These are phyloP conservation scores for Phialophora chinensis DNA, from an alignment of 2,329 filamentous ascomycete genomes.

Conservation along the genomic window DNA sequence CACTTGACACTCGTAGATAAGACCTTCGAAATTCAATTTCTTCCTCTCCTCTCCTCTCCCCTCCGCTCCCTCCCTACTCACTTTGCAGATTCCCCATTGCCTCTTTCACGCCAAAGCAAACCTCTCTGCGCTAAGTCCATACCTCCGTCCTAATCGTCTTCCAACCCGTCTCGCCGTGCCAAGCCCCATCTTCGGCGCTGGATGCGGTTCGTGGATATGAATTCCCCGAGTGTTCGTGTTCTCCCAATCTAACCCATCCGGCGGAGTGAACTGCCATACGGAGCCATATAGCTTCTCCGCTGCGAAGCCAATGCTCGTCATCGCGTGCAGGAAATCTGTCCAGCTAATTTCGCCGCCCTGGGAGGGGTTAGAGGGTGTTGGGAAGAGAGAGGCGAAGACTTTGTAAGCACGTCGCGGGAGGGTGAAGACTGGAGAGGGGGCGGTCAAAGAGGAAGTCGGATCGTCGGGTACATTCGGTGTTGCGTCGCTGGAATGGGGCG, in stretches of 20 bases:
- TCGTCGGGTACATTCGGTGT: constrained; percentile 11
- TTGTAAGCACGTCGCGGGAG: constrained; percentile 50
- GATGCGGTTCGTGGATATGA: constrained; percentile 67
- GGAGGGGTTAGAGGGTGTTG: constrained; percentile 43
- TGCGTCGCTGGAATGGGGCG: constrained; percentile 6
- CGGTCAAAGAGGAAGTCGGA: constrained; percentile 30
- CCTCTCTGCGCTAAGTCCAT: constrained; percentile 45
- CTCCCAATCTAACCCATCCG: constrained; percentile 45
- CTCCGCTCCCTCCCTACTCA: too few relatives aligned
- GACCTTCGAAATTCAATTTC: constrained; percentile 12
- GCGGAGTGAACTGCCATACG: constrained; percentile 64
- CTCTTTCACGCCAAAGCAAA: constrained; percentile 17
- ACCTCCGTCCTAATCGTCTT: constrained; percentile 56
- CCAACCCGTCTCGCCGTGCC: constrained; percentile 55
- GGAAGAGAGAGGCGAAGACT: constrained; percentile 54
- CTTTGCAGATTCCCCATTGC: constrained; percentile 11
- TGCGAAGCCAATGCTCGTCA: constrained; percentile 57
- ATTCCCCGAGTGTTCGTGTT: constrained; percentile 52
- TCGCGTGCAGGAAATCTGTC: constrained; percentile 61
- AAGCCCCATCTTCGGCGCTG: constrained; percentile 59
- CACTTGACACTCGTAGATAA: not conserved
- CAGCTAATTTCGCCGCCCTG: constrained; percentile 59
- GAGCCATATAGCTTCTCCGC: constrained; percentile 66
- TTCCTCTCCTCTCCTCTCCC: not conserved
- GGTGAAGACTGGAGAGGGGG: constrained; percentile 44